Percentiles rank a stretch among this genome's conserved stretches.
Conservation (phyloP, 768 basidiomycete species). For the Boletellus emodensis region DNA sequence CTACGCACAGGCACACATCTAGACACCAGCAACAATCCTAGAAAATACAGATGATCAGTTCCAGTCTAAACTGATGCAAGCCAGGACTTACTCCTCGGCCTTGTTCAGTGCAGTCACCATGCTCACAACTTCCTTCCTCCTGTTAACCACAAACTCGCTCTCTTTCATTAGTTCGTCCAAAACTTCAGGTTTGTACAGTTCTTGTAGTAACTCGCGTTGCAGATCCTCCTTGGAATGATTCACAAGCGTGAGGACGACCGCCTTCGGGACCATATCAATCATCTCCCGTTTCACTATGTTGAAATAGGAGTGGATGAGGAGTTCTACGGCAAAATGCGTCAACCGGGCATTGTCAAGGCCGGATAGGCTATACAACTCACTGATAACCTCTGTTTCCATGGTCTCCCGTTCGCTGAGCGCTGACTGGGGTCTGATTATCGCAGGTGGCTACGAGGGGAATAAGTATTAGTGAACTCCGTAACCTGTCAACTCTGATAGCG, state of each 20-base stretch:
- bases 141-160: conserved; percentile 82
- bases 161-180: conserved; percentile 94
- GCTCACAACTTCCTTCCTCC: conserved; percentile 89
- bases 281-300: conserved; percentile 99
- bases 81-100: conserved; percentile 88
- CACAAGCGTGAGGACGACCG: conserved; percentile 87
- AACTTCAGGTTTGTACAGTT: conserved; percentile 96
- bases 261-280: conserved; percentile 99
- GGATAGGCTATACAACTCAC: conserved; percentile 46
- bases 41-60: conserved; percentile 9
- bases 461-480: conserved; percentile 5
- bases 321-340: conserved; percentile 47
- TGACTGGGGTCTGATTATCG: conserved; percentile 83
- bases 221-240: conserved; percentile 91
- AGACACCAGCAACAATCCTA: conserved; percentile 66
- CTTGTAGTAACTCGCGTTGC: conserved; percentile 89
- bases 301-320: conserved; percentile 95
- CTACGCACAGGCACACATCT: conserved; percentile 13
- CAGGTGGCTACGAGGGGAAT: conserved; percentile 56
- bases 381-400: conserved; percentile 99
- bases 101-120: conserved; percentile 96
- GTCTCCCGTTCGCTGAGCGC: conserved; percentile 92
- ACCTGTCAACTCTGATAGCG: conserved; percentile 3
- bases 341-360: neutral
- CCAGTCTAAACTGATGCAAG: neutral